Conservation (phyloP, 768 basidiomycete genomes). For the Dictyophora rubrovolvata region DNA sequence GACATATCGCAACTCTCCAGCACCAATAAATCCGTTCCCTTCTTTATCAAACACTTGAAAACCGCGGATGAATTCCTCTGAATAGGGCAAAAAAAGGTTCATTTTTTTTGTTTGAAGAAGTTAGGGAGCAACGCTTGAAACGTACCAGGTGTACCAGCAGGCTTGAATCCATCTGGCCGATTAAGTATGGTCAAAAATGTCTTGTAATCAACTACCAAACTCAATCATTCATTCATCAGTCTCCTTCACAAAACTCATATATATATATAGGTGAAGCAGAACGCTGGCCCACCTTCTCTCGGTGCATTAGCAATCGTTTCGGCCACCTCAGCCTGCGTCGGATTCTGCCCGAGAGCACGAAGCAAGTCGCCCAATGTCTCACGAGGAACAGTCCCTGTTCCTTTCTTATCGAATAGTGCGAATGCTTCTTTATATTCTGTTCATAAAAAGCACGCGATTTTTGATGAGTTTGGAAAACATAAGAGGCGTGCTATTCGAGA, state of each 20-base stretch:
- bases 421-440: slow-evolving; percentile 97
- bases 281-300: slow-evolving; percentile 56
- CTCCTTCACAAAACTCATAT: neutral
- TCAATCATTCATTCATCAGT: slow-evolving; percentile 10
- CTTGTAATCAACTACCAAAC: slow-evolving; percentile 72
- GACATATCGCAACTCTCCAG: slow-evolving; percentile 86
- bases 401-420: slow-evolving; percentile 95
- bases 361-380: slow-evolving; percentile 88
- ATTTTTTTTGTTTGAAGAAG: too few species aligned
- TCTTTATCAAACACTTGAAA: slow-evolving; percentile 99
- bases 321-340: slow-evolving; percentile 95
- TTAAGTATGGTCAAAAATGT: slow-evolving; percentile 87
- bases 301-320: slow-evolving; percentile 68
- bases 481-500: too few species aligned
- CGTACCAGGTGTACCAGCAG: slow-evolving; percentile 88
- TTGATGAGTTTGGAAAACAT: too few species aligned
- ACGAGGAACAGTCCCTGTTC: slow-evolving; percentile 80
- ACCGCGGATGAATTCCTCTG: slow-evolving; percentile 98
- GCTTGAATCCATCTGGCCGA: slow-evolving; percentile 93
- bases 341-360: slow-evolving; percentile 93
- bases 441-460: neutral
- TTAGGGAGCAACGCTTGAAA: slow-evolving; percentile 3
- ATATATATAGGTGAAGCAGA: neutral
- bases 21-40: slow-evolving; percentile 85
- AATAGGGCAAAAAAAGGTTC: slow-evolving; percentile 2